phyloP scores from a whole-genome alignment of 1,284 basidiomycete genomes.

The Puccinia horiana region DNA sequence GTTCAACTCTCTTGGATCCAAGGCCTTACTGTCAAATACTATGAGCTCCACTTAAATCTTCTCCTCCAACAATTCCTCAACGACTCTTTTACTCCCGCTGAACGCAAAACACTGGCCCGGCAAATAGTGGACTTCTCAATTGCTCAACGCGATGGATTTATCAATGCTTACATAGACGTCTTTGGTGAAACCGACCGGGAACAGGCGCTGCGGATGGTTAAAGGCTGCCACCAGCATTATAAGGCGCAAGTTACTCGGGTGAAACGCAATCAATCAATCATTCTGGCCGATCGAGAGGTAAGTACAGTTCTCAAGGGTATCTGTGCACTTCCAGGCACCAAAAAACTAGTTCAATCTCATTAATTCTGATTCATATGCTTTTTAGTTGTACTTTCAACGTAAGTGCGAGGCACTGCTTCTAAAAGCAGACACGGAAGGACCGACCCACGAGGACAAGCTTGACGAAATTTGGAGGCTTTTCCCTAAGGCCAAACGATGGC shows the following conservation, averaged over 20 bases:
- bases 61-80: conserved; percentile 1
- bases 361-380: neutral
- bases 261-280: neutral
- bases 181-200: neutral
- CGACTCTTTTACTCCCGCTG: neutral
- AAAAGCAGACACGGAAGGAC: neutral
- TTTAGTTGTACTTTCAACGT: neutral
- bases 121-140: conserved; percentile 22
- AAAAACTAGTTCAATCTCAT: too few relatives aligned
- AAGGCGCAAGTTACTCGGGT: neutral
- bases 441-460: conserved; percentile 18
- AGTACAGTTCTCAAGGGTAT: neutral
- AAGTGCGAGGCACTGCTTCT: neutral
- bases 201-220: neutral
- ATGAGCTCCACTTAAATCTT: neutral
- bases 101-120: neutral
- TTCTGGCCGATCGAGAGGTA: neutral
- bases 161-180: conserved; percentile 2
- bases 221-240: conserved; percentile 26
- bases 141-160: neutral
- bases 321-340: neutral
- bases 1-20: conserved; percentile 25
- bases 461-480: neutral
- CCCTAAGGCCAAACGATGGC: conserved; percentile 7
- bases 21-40: neutral